Base-by-base conservation (phyloP, 176 grass and related monocot species). In the Aegilops longissima region DNA sequence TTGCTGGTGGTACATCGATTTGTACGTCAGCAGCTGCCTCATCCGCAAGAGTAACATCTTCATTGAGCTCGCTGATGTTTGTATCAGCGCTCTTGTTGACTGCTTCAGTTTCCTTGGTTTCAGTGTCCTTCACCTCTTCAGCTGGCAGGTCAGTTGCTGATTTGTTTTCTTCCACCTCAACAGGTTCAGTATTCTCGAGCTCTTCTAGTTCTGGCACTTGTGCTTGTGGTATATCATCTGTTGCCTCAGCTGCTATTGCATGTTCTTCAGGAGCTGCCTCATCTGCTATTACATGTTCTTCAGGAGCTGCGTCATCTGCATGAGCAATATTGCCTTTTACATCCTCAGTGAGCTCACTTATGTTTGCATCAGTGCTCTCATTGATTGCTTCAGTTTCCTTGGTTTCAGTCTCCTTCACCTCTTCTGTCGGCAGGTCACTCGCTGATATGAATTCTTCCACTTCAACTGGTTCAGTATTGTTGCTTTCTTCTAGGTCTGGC, bases 121-220 rank as follows among this genome's bases (percentile, higher is more conserved):
- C 44, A 10, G 23, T 75, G 42, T 18, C 42, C 13, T 49, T 75
- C 42, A 75, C 42, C n/a, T 30, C 70, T 66, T 85, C 87, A 44
- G 24, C 47, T 47, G 34, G 47, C 34, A 67, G 54, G 52, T n/a
- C 56, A 84, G 36, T 39, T 51, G 81, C 42, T 39, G 5, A 73
- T 69, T 54, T 79, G 21, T 73, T 72, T 38, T 66, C 40, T 20
- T 84, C 81, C 63, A 77, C 47, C 63, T 62, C 82, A 84, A 17
- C 31, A 54, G 58, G 27, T 65, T 73, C 76, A 25, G 42, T 49
- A 38, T 85, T 79, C 68, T 85, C n/a, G 33, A 21, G 66, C 40
- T 84, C 82, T 84, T 85, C 58, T 80, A 66, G 59, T 40, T 81
- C 69, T 47, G 61, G 8, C 33, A 76, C 69, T 21, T 76, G 82